phyloP scores from a whole-genome alignment of 148 eudicot species.

The Nyssa sinensis region DNA sequence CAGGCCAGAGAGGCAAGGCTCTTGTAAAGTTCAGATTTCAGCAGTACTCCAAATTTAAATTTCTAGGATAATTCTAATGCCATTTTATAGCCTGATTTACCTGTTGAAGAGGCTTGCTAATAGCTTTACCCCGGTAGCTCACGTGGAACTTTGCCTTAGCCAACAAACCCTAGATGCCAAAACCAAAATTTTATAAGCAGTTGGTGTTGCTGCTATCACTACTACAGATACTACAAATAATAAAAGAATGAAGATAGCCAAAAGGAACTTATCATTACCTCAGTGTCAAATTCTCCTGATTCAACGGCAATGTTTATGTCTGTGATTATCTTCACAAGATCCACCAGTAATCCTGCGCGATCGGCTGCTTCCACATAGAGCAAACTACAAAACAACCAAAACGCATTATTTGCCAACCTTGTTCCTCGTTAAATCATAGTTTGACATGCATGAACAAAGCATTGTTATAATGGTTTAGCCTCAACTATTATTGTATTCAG shows the following conservation, averaged over 20 bases:
- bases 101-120: constrained; percentile 87
- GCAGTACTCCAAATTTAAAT: no score
- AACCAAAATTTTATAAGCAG: constrained; percentile 12
- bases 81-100: constrained; percentile 25
- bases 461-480: background rate
- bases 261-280: constrained; percentile 41
- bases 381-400: constrained; percentile 57
- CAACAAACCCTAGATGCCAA: constrained; percentile 57
- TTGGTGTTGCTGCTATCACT: background rate
- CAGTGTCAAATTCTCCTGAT: constrained; percentile 97
- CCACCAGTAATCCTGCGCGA: constrained; percentile 89
- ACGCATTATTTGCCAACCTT: background rate
- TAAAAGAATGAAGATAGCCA: background rate
- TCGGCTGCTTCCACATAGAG: constrained; percentile 78
- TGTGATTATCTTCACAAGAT: constrained; percentile 75
- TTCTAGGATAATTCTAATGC: background rate
- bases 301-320: constrained; percentile 75
- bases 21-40: no score
- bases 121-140: constrained; percentile 66
- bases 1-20: no score
- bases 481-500: background rate
- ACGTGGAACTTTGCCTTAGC: constrained; percentile 95
- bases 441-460: background rate
- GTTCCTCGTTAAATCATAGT: background rate
- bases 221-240: no score